A percentile compares a stretch with the other conserved stretches of the same genome.
These are phyloP conservation scores for Spongispora temasekensis DNA, from an alignment of 1,284 basidiomycete genomes.

Conservation along the genomic window DNA sequence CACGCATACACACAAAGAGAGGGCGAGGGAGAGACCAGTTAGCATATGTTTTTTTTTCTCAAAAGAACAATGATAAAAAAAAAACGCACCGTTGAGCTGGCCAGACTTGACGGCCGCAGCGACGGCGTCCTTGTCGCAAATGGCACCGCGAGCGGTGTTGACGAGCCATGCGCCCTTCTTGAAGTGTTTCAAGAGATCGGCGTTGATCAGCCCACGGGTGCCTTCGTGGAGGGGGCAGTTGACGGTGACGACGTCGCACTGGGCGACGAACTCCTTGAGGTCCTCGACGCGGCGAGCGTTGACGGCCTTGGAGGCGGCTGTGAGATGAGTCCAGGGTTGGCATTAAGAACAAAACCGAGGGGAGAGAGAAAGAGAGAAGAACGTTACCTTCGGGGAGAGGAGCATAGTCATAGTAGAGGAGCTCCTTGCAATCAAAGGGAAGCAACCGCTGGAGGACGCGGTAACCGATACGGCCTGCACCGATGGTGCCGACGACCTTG, in stretches of 20 bases:
- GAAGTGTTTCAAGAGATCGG: conserved; percentile 84
- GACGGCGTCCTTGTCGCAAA: conserved; percentile 84
- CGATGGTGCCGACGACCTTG: conserved; percentile 90
- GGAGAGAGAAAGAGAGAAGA: background rate
- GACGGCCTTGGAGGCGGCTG: conserved; percentile 70
- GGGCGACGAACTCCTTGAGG: conserved; percentile 83
- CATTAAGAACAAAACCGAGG: background rate
- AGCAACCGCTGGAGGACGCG: conserved; percentile 86
- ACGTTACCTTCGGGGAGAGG: conserved; percentile 66
- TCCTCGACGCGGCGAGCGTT: conserved; percentile 78
- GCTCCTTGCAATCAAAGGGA: conserved; percentile 90
- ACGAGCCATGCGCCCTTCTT: conserved; percentile 86
- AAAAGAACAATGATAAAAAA: too few relatives aligned
- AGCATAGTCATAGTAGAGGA: conserved; percentile 92
- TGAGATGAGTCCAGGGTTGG: too few relatives aligned
- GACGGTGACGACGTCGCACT: conserved; percentile 84
- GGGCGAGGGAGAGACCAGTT: too few relatives aligned
- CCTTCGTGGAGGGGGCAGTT: conserved; percentile 93
- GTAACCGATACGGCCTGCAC: conserved; percentile 88
- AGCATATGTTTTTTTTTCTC: too few relatives aligned
- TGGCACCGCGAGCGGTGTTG: conserved; percentile 94
- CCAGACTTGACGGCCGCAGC: conserved; percentile 79
- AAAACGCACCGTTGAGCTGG: conserved; percentile 58
- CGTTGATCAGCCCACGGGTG: conserved; percentile 80
- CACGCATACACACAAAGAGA: too few relatives aligned